Base-by-base conservation (phyloP, 2,329 filamentous ascomycete species). In the Metarhizium humberi region DNA sequence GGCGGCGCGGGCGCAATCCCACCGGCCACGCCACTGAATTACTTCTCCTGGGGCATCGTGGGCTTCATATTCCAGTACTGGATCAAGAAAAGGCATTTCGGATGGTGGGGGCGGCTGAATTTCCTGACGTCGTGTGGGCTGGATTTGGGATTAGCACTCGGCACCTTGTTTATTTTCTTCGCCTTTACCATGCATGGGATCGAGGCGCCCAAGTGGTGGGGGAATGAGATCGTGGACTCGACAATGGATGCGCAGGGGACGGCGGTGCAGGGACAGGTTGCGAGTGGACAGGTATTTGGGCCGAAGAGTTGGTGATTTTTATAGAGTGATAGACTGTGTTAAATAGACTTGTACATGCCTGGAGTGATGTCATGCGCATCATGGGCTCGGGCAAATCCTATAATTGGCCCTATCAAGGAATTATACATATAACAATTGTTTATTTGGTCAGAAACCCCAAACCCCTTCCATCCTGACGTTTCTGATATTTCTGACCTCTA, bases 21-120 rank as follows among this genome's bases (percentile, higher is more conserved):
- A 2, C 82, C 82, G 0, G 87, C 87, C 3, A 87, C 86, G 0
- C 86, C 86, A 0, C 78, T 90, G 56, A 89, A 87, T 70, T 90
- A 88, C 66, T 78, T 87, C 38, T 78, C 79, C n/a, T 90, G 87
- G 86, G 85, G 83, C 18, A 71, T 86, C 55, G 83, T 90, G 3
- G 87, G 87, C 34, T 83, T 81, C 61, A 58, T 87, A 36, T 90
- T 90, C 74, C 86, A 90, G 67, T 82, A 81, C 67, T 77, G 74
- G 63, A 80, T 90, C 65, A 82, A 84, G 67, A 79, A 80, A 63
- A 75, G 77, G 14, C 77, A 81, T 66, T 82, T 82, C 58, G 78
- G 72, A 32, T 90, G 87, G 87, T 90, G 87, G 87, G 81, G 80
- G 68, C 77, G 84, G 30, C 80, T 88, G 64, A 90, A 89, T 71